Conservation (phyloP, 345 rosid species). For the Melaleuca quinquenervia region DNA sequence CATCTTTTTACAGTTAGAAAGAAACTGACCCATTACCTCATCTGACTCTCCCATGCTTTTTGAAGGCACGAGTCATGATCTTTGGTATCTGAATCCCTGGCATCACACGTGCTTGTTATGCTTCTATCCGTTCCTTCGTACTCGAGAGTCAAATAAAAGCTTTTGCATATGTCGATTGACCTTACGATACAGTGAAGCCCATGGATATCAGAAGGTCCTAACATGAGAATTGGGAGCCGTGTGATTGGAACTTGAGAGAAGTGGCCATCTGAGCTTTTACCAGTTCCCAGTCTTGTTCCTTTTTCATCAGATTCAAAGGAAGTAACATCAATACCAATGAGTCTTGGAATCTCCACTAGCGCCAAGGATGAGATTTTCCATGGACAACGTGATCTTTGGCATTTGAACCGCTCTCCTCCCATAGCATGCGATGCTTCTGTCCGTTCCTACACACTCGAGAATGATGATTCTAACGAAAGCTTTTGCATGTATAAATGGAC, state of each 20-base stretch:
- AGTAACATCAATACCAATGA: not conserved
- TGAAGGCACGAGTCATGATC: not conserved
- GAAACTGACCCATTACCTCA: not conserved
- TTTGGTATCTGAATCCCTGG: not conserved
- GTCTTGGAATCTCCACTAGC: not conserved
- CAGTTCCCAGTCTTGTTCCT: not conserved
- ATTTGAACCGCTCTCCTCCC: not conserved
- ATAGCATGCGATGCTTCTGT: not conserved
- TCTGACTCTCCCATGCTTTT: not conserved
- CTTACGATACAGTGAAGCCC: not conserved
- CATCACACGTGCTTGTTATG: not conserved
- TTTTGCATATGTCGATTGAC: not conserved
- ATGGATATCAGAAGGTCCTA: not conserved
- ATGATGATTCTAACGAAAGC: not conserved
- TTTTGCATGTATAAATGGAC: not conserved
- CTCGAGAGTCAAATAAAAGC: not conserved
- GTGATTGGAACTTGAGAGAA: not conserved
- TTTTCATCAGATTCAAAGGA: not conserved
- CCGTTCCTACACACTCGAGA: not conserved
- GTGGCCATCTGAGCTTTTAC: not conserved
- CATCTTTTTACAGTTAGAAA: not conserved
- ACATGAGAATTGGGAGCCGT: not conserved
- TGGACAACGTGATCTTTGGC: not conserved
- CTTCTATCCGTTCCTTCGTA: not conserved
- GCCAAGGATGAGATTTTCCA: not conserved